A percentile compares a stretch with the other conserved stretches of the same genome.
Evolutionary conservation across 2,329 filamentous ascomycete genomes (phyloP).

Genomic region (Sporothrix globosa): DNA sequence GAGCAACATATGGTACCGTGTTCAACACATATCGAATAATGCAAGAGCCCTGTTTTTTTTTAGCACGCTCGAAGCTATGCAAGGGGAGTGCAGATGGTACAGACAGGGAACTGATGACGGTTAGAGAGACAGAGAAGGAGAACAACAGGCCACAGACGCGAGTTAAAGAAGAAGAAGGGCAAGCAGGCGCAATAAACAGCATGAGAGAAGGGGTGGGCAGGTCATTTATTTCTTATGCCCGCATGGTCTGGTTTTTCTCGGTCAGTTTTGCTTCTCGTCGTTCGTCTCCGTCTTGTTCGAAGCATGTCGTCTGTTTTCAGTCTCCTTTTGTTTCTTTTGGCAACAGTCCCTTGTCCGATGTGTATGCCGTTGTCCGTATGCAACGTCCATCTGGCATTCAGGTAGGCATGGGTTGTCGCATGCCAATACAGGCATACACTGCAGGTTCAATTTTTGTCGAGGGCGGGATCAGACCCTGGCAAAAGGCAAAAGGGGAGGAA

Average conservation of each 20-base stretch:
- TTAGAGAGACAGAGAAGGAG: neutral
- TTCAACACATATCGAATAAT: conserved; percentile 1
- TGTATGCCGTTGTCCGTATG: too few relatives aligned
- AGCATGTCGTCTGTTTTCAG: neutral
- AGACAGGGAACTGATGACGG: neutral
- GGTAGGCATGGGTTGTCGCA: conserved; percentile 14
- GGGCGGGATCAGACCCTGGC: neutral
- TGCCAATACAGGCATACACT: conserved; percentile 16
- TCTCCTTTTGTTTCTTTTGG: neutral
- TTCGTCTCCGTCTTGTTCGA: neutral
- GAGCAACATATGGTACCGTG: neutral
- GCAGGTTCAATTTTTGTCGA: neutral
- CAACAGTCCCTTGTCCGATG: conserved; percentile 3
- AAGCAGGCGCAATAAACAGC: neutral
- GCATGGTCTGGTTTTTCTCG: conserved; percentile 22
- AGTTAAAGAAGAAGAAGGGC: neutral
- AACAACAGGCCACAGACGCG: neutral
- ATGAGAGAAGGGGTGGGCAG: conserved; percentile 19
- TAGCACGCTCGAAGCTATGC: conserved; percentile 1
- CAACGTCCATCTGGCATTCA: conserved; percentile 15
- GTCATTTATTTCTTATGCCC: conserved; percentile 26
- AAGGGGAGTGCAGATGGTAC: neutral
- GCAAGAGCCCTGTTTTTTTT: neutral
- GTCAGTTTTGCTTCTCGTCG: conserved; percentile 4
- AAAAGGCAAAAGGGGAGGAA: conserved; percentile 1